Base-by-base conservation (phyloP, 192 early-diverging fungal species). In the Geranomyces michiganensis region DNA sequence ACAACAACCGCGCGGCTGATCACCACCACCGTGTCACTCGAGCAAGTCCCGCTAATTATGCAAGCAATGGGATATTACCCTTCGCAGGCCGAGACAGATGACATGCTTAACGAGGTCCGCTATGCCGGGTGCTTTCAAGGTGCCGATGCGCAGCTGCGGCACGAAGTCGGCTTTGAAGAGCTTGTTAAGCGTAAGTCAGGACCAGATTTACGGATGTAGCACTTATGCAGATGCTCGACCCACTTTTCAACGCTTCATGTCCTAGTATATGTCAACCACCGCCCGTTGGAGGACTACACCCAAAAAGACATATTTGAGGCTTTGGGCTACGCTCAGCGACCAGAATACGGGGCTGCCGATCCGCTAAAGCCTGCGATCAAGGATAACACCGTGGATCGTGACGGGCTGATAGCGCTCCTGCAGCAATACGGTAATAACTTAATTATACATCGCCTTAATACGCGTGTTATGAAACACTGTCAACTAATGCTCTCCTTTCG, bases 61-160 rank as follows among this genome's bases (percentile, higher is more conserved):
- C 85, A 87, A 62, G 86, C 85, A 9, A 84, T 88, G 76, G 86
- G 86, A 51, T 86, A 71, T 65, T 88, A 88, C 67, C 82, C 79
- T 19, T 81, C 83, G 22, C 65, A 71, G 24, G 76, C 76, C 27
- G 85, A 88, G 62, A 85, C 77, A 19, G 85, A 87, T 21, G 82
- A 88, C 58, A 87, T 88, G 78, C 46, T 81, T 64, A 88, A 88
- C 65, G 86, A 88, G 73, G 78, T 87, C 56, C 79, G 85, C 53
- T 86, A 79, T 58, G 72, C 75, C 21, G 65, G 56, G 14, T 49
- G 74, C 26, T 69, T 71, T 33, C 77, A 76, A 1, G 65, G 80
- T 44, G 56, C 31, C 27, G 30, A 58, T 14, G 78, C 73, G 2
- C 56, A 83, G 30, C 55, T 81, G 29, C 70, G 73, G 0, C 64